Conservation (phyloP, 2,329 filamentous ascomycete species). For the Domatiomyces catenatus region DNA sequence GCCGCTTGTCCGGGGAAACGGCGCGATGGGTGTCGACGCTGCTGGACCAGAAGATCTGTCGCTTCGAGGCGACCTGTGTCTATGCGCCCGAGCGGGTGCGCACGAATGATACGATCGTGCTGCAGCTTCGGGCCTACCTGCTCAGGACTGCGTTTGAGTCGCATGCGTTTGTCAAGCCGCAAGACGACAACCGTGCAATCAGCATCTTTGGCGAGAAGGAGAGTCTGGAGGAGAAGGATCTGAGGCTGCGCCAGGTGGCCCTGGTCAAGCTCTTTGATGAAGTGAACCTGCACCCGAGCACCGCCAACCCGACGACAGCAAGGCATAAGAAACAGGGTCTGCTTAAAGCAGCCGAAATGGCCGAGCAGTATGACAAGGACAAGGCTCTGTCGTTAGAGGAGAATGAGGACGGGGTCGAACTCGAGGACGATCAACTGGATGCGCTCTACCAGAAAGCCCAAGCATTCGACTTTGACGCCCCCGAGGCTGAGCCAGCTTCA, state of each 20-base stretch:
- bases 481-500: conserved; percentile 65
- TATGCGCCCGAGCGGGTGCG: conserved; percentile 72
- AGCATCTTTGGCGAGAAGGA: conserved; percentile 74
- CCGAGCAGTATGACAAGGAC: conserved; percentile 56
- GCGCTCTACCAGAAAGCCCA: conserved; percentile 90
- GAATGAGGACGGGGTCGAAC: conserved; percentile 70
- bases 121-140: conserved; percentile 70
- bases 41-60: conserved; percentile 78
- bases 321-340: conserved; percentile 72
- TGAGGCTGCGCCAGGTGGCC: conserved; percentile 72
- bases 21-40: conserved; percentile 85
- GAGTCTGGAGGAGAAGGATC: conserved; percentile 64
- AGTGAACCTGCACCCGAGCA: conserved; percentile 64
- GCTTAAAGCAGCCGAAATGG: conserved; percentile 72
- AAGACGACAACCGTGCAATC: conserved; percentile 54
- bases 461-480: conserved; percentile 87
- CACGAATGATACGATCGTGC: conserved; percentile 85
- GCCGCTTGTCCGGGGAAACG: conserved; percentile 69
- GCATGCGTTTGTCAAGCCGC: conserved; percentile 44
- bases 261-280: conserved; percentile 81
- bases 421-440: conserved; percentile 92
- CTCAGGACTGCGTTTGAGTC: conserved; percentile 58
- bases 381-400: conserved; percentile 40
- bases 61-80: conserved; percentile 74
- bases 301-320: conserved; percentile 56